Conservation (phyloP, 345 rosid genomes). For the Corchorus capsularis region DNA sequence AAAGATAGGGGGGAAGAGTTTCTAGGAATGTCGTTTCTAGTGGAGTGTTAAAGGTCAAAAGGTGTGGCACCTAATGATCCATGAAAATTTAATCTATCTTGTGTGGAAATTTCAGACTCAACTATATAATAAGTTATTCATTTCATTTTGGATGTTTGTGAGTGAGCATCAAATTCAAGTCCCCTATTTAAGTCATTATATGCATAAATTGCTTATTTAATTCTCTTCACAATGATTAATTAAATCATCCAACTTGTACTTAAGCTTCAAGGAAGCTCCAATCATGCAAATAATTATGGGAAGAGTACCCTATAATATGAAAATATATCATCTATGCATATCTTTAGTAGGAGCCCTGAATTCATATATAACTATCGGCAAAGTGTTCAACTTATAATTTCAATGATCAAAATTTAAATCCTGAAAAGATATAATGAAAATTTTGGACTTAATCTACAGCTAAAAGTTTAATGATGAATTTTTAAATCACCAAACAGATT, state of each 20-base stretch:
- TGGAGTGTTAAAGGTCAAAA: conserved; percentile 33
- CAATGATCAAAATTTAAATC: too few relatives aligned
- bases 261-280: neutral
- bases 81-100: neutral
- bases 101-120: neutral
- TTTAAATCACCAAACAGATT: too few relatives aligned
- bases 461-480: too few relatives aligned
- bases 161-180: neutral
- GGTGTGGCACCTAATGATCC: conserved; percentile 22
- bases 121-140: neutral
- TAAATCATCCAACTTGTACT: neutral
- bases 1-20: conserved; percentile 21
- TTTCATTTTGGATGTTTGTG: conserved; percentile 5
- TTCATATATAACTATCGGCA: too few relatives aligned
- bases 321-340: neutral
- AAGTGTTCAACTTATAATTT: too few relatives aligned
- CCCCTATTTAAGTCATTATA: neutral
- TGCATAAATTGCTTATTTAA: neutral
- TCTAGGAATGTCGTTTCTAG: conserved; percentile 36
- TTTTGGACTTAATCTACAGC: too few relatives aligned
- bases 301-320: neutral
- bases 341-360: too few relatives aligned
- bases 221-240: neutral
- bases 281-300: neutral
- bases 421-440: too few relatives aligned